Base-by-base conservation (phyloP, 331 rosid species). In the Acacia concinna region DNA sequence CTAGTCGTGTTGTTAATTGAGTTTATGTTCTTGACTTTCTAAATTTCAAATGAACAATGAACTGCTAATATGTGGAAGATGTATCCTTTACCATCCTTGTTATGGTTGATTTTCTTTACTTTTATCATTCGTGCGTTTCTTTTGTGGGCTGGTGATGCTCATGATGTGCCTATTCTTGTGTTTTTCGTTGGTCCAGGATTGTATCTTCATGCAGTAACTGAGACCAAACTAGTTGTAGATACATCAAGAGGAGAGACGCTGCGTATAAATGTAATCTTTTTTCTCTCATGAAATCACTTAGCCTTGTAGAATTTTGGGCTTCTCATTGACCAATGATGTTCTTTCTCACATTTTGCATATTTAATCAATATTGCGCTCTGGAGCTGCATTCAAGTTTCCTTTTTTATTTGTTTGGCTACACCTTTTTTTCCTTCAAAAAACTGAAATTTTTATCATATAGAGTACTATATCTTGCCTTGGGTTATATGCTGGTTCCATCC, bases 181-280 rank as follows among this genome's bases (percentile, higher is more conserved):
- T 67, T 43, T 72, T 37, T 51, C 4, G 34, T 44, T 71, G 68
- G 49, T 74, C 71, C 87, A 91, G 93, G 80, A 37, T 79, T 91
- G 56, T 91, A 91, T 87, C 90, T 91, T 7, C 93, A 91, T 77
- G 89, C 96, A 4, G 91, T 83, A 23, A 91, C 91, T 15, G 96
- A 89, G 72, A 82, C 93, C n/a, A 84, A 82, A 79, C 93, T 91
- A 34, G 84, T 89, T 44, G 96, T 68, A 43, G 74, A 91, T 85
- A 91, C 96, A 66, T 91, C 93, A 4, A 89, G 96, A 79, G 96
- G 96, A 77, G 96, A 89, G 81, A 91, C 96, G 8, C 86, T 89
- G n/a, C 91, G 93, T 20, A 91, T 91, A 85, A 91, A 91, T 82
- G 96, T 91, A 91, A 87, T 85, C 78, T 73, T 12, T 5, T 40